phyloP scores from a whole-genome alignment of 371 early-diverging fungal species.

The Apophysomyces ossiformis region DNA sequence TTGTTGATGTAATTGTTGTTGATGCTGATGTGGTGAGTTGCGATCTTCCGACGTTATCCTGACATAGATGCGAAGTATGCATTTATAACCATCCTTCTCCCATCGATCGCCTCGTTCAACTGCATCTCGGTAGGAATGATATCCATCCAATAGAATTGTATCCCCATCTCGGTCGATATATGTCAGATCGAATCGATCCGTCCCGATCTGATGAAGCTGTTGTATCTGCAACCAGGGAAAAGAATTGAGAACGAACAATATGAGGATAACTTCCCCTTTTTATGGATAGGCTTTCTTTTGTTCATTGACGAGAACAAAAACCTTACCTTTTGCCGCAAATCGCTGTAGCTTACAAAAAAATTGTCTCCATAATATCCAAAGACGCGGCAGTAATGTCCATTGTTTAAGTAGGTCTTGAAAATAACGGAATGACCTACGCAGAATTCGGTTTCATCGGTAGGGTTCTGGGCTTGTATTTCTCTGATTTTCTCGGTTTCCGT shows the following conservation, averaged over 20 bases:
- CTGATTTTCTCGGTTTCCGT: not conserved
- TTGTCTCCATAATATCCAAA: not conserved
- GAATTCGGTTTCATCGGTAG: not conserved
- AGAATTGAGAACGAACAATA: too few relatives aligned
- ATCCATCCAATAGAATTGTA: not conserved
- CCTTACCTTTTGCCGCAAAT: not conserved
- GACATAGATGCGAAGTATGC: not conserved
- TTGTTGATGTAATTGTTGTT: too few relatives aligned
- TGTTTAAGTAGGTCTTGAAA: not conserved
- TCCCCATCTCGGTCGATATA: conserved; percentile 2
- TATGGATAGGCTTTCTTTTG: too few relatives aligned
- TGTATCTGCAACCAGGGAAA: not conserved
- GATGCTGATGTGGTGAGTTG: not conserved
- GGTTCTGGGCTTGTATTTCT: not conserved
- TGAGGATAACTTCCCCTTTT: too few relatives aligned
- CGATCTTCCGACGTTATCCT: not conserved
- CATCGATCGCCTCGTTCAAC: conserved; percentile 4
- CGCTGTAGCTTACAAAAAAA: not conserved
- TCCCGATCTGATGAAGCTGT: not conserved
- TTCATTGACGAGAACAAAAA: not conserved
- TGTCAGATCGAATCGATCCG: not conserved
- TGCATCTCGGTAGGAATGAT: conserved; percentile 3
- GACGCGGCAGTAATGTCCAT: not conserved
- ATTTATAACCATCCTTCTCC: not conserved
- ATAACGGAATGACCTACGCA: not conserved